Evolutionary conservation across 202 grass and related monocot species (phyloP).

Genomic region (Brachypodium distachyon): DNA sequence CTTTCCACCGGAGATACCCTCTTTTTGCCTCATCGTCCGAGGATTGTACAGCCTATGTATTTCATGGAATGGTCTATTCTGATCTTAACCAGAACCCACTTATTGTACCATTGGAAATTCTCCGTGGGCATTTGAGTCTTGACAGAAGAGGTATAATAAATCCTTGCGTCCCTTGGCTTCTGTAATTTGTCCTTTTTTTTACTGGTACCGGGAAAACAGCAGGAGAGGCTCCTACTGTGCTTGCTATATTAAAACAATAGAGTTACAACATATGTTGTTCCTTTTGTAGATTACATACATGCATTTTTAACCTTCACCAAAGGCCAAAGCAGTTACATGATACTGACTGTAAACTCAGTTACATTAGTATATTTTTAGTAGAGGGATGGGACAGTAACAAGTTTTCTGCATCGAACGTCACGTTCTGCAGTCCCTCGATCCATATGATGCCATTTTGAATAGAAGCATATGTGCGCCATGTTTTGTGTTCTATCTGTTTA

Average conservation of each 20-base stretch:
- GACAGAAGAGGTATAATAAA: constrained; percentile 68
- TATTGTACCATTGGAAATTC: constrained; percentile 95
- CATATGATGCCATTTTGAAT: background rate
- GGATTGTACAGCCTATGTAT: constrained; percentile 86
- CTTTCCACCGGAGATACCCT: constrained; percentile 81
- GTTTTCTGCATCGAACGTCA: too few species aligned
- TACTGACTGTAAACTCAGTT: background rate
- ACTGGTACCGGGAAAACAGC: too few species aligned
- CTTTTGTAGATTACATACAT: background rate
- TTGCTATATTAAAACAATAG: too few species aligned
- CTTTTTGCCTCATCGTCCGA: constrained; percentile 86
- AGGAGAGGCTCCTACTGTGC: too few species aligned
- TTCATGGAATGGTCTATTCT: constrained; percentile 94
- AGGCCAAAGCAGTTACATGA: background rate
- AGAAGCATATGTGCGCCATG: background rate
- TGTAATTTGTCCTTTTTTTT: too few species aligned
- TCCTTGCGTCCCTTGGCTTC: background rate
- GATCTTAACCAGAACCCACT: constrained; percentile 97
- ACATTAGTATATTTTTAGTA: background rate
- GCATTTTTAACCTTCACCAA: background rate
- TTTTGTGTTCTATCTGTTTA: background rate
- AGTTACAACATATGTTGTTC: too few species aligned
- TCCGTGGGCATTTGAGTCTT: constrained; percentile 62
- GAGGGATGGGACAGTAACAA: background rate
- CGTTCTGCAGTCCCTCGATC: background rate